These are phyloP conservation scores for Talaromyces funiculosus DNA, from an alignment of 2,329 filamentous ascomycete genomes.

Conservation along the genomic window DNA sequence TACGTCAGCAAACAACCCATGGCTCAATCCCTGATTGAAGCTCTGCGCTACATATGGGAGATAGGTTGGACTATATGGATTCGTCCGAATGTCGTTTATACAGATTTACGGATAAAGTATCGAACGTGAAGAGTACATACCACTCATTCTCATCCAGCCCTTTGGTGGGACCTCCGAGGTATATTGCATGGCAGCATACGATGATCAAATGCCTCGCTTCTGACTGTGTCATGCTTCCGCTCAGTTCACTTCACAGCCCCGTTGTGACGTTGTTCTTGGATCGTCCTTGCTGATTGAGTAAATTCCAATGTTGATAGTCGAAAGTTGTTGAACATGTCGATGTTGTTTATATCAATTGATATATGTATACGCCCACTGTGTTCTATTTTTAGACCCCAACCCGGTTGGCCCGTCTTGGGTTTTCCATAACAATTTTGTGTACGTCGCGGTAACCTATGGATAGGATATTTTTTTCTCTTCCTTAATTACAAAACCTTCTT, in stretches of 20 bases:
- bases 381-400: too few species aligned
- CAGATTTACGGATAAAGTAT: neutral
- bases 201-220: conserved; percentile 57
- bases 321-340: neutral
- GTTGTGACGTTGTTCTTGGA: neutral
- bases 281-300: neutral
- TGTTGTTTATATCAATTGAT: too few species aligned
- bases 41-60: neutral
- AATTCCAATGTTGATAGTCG: neutral
- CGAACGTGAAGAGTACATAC: conserved; percentile 26
- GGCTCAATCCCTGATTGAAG: neutral
- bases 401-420: too few species aligned
- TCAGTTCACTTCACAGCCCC: neutral
- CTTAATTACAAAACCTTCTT: too few species aligned
- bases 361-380: too few species aligned
- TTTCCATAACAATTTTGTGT: too few species aligned
- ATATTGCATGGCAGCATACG: conserved; percentile 81
- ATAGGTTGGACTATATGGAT: too few species aligned
- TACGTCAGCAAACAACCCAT: neutral
- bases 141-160: conserved; percentile 58
- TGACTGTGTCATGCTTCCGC: neutral
- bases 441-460: too few species aligned
- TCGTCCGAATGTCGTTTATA: neutral
- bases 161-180: conserved; percentile 52
- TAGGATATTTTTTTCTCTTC: too few species aligned